These are phyloP conservation scores for Phytophthora pinifolia DNA, from an alignment of 352 stramenopile species.

Conservation along the genomic window DNA sequence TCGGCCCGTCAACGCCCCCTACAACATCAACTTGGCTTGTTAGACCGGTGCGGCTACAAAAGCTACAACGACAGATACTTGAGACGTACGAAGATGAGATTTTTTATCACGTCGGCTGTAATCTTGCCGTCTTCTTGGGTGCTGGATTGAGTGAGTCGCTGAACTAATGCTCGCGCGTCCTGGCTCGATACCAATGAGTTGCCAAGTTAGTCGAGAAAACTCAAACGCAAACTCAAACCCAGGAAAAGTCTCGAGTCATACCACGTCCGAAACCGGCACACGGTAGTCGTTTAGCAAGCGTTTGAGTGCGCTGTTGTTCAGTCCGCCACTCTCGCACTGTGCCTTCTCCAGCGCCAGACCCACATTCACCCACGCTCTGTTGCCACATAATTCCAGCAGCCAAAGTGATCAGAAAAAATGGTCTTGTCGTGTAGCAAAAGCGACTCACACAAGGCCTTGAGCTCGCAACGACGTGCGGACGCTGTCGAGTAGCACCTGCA, in stretches of 20 bases:
- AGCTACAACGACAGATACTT: neutral
- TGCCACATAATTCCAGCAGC: neutral
- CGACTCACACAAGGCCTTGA: slow-evolving; percentile 52
- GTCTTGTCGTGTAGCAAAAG: neutral
- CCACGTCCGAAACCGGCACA: slow-evolving; percentile 61
- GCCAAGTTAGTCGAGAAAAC: neutral
- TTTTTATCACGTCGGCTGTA: slow-evolving; percentile 51
- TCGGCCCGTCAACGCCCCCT: slow-evolving; percentile 46
- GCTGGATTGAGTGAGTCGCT: slow-evolving; percentile 30
- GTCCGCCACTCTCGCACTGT: slow-evolving; percentile 33
- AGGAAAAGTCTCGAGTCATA: slow-evolving; percentile 15
- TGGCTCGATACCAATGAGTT: slow-evolving; percentile 14
- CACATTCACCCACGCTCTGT: slow-evolving; percentile 55
- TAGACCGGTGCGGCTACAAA: neutral
- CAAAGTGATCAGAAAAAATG: neutral
- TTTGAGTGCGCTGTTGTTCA: slow-evolving; percentile 60
- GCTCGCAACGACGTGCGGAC: slow-evolving; percentile 42
- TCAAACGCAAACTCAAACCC: neutral
- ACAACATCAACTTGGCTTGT: slow-evolving; percentile 1
- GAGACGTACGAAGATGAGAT: slow-evolving; percentile 54
- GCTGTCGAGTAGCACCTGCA: slow-evolving; percentile 40
- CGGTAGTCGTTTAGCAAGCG: slow-evolving; percentile 51
- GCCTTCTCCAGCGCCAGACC: slow-evolving; percentile 52
- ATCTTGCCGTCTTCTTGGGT: slow-evolving; percentile 43
- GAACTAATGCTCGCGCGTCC: slow-evolving; percentile 57